These are phyloP conservation scores for Ormosia emarginata DNA, from an alignment of 306 rosid genomes.

Conservation along the genomic window DNA sequence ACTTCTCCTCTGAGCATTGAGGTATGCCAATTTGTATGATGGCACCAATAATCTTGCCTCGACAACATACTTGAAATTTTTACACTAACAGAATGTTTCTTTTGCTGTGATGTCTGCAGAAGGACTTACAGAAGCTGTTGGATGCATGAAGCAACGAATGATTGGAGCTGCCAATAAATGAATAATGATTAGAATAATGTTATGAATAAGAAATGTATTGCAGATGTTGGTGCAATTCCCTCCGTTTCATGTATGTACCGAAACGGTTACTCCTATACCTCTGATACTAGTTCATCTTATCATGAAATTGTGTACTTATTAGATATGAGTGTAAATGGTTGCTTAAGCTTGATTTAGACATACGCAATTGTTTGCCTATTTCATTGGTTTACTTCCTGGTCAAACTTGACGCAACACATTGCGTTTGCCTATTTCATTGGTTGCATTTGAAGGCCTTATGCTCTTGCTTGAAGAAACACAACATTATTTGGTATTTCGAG, in stretches of 20 bases:
- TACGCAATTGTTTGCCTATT: neutral
- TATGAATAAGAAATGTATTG: constrained; percentile 36
- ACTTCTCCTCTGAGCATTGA: constrained; percentile 94
- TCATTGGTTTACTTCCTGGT: neutral
- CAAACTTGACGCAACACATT: neutral
- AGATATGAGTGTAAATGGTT: neutral
- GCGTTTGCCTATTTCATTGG: no score
- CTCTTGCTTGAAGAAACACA: no score
- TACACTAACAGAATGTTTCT: neutral
- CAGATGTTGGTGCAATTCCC: constrained; percentile 12
- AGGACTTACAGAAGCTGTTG: constrained; percentile 53
- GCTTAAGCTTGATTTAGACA: neutral
- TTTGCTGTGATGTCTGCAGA: constrained; percentile 40
- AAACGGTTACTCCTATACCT: neutral
- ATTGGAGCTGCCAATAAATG: constrained; percentile 9
- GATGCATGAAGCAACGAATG: constrained; percentile 26
- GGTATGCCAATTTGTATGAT: constrained; percentile 38
- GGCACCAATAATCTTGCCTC: neutral
- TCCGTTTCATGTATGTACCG: neutral
- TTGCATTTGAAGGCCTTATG: no score
- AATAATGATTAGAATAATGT: neutral
- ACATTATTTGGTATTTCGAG: no score
- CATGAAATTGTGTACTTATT: constrained; percentile 15
- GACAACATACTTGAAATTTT: neutral
- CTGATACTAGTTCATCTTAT: neutral